Evolutionary conservation across 805 yeast species (phyloP).

Genomic region (Kurtzmaniella fragi): DNA sequence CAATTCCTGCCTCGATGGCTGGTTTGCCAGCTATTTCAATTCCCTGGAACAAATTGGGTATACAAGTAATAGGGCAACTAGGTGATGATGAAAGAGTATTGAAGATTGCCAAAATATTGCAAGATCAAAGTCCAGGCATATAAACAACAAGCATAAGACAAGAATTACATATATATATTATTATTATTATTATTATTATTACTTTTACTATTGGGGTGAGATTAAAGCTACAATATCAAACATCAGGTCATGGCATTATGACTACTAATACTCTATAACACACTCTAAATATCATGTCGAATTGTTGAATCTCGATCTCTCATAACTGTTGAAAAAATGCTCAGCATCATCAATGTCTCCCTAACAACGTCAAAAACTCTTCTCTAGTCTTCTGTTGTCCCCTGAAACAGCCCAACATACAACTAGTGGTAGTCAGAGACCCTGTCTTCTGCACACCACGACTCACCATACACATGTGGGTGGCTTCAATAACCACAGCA

Average conservation of each 20-base stretch:
- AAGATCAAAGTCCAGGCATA: background rate
- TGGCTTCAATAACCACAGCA: constrained; percentile 96
- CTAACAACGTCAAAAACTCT: constrained; percentile 81
- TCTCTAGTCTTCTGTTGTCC: constrained; percentile 93
- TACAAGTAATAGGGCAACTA: constrained; percentile 81
- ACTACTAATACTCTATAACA: too few species aligned
- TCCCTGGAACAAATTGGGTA: constrained; percentile 58
- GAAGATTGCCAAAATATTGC: constrained; percentile 18
- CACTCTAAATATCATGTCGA: too few species aligned
- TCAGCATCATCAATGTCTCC: constrained; percentile 39
- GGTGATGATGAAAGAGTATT: constrained; percentile 73
- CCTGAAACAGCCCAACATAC: constrained; percentile 96
- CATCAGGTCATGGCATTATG: too few species aligned
- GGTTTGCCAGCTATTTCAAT: constrained; percentile 83
- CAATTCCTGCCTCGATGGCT: constrained; percentile 87
- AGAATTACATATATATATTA: background rate
- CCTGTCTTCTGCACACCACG: constrained; percentile 97
- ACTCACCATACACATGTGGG: constrained; percentile 99
- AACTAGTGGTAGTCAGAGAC: constrained; percentile 86
- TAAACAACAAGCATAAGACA: background rate
- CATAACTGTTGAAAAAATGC: too few species aligned
- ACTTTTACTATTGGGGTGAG: too few species aligned
- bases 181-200: too few species aligned
- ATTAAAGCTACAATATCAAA: too few species aligned
- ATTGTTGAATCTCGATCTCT: too few species aligned